A percentile compares a stretch with the other conserved stretches of the same genome.
These are phyloP conservation scores for Camellia oleifera DNA, from an alignment of 179 eudicot genomes.

Conservation along the genomic window DNA sequence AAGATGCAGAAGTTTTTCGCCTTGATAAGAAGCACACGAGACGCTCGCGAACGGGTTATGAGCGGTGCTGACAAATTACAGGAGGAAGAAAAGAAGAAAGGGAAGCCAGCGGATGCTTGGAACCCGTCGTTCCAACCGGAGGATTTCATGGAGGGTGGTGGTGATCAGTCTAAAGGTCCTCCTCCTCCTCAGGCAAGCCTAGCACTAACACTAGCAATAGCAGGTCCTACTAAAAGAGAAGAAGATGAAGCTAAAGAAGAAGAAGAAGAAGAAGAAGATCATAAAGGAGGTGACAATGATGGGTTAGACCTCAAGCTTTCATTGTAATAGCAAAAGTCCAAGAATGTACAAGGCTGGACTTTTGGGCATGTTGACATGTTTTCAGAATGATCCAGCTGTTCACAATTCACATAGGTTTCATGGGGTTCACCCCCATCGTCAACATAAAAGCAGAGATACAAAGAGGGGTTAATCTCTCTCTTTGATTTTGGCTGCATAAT, in stretches of 20 bases:
- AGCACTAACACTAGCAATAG: no score
- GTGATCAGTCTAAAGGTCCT: slow-evolving; percentile 1
- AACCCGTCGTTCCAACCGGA: slow-evolving; percentile 28
- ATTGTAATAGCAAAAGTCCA: slow-evolving; percentile 17
- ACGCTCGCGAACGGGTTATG: slow-evolving; percentile 26
- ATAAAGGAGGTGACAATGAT: slow-evolving; percentile 8
- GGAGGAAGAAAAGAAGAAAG: background rate
- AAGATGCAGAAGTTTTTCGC: slow-evolving; percentile 59
- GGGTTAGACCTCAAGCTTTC: slow-evolving; percentile 53
- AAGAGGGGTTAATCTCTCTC: background rate
- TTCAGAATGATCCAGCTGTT: background rate
- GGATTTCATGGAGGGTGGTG: slow-evolving; percentile 23
- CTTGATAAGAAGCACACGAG: slow-evolving; percentile 39
- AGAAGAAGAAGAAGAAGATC: background rate
- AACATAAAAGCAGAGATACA: background rate
- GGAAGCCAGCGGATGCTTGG: slow-evolving; percentile 10
- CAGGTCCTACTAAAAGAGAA: slow-evolving; percentile 16
- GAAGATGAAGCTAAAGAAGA: background rate
- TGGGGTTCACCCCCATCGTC: no score
- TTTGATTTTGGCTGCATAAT: background rate
- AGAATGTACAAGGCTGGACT: background rate
- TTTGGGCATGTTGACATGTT: background rate
- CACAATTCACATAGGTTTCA: background rate
- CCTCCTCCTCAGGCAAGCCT: background rate
- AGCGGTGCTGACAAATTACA: background rate